These are phyloP conservation scores for Aspergillus persii DNA, from an alignment of 2,329 filamentous ascomycete genomes.

Conservation along the genomic window DNA sequence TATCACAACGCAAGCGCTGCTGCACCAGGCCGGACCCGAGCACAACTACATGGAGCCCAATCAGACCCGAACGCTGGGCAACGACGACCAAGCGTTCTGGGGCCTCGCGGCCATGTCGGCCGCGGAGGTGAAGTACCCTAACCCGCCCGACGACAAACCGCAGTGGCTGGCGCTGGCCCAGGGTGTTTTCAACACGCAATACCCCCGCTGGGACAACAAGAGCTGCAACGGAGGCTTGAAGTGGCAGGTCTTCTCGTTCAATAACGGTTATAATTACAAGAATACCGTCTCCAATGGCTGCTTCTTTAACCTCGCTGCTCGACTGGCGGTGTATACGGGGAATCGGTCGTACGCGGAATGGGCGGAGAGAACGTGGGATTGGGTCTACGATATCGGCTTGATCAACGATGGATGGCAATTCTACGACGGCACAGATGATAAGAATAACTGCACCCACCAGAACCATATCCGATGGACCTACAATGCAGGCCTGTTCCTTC, in stretches of 20 bases:
- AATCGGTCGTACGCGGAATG: slow-evolving; percentile 50
- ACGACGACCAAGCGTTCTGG: slow-evolving; percentile 61
- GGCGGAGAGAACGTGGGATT: slow-evolving; percentile 67
- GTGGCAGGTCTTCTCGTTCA: slow-evolving; percentile 35
- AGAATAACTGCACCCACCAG: slow-evolving; percentile 51
- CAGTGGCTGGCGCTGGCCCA: slow-evolving; percentile 78
- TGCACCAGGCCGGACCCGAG: slow-evolving; percentile 38
- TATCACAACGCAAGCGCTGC: slow-evolving; percentile 35
- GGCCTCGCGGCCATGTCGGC: slow-evolving; percentile 56
- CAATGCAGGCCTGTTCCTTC: slow-evolving; percentile 56
- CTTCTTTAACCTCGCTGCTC: slow-evolving; percentile 32
- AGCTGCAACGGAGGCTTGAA: slow-evolving; percentile 68
- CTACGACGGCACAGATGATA: slow-evolving; percentile 24
- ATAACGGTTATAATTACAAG: slow-evolving; percentile 34
- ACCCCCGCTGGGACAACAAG: slow-evolving; percentile 64
- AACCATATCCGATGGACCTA: slow-evolving; percentile 58
- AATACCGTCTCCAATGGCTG: slow-evolving; percentile 36
- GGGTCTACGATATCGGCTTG: slow-evolving; percentile 51
- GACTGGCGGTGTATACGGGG: slow-evolving; percentile 31
- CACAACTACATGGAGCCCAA: slow-evolving; percentile 43
- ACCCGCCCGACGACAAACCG: slow-evolving; percentile 49
- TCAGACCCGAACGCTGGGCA: slow-evolving; percentile 45
- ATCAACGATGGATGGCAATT: slow-evolving; percentile 38
- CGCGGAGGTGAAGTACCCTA: slow-evolving; percentile 46
- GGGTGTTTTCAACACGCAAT: slow-evolving; percentile 77